Evolutionary conservation across 768 basidiomycete species (phyloP).

Genomic region (Pleurotus cornucopiae): DNA sequence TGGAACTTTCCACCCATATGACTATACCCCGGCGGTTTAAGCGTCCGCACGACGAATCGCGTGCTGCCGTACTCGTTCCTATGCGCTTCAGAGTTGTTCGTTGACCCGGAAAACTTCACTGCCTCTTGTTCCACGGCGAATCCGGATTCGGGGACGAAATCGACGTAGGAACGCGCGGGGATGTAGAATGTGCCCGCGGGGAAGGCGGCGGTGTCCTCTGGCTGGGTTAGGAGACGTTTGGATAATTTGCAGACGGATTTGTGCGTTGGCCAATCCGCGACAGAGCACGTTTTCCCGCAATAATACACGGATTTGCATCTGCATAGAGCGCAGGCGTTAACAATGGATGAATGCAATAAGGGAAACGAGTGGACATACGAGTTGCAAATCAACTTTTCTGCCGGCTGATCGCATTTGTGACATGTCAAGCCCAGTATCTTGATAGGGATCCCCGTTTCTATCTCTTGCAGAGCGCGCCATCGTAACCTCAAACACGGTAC

Average conservation of each 20-base stretch:
- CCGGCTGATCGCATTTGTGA: conserved; percentile 12
- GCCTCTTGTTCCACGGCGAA: conserved; percentile 18
- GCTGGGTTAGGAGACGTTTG: conserved; percentile 12
- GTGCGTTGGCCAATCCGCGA: conserved; percentile 14
- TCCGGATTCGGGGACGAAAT: conserved; percentile 15
- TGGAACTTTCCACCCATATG: conserved; percentile 4
- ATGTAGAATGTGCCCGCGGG: conserved; percentile 15
- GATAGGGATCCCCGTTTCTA: conserved; percentile 14
- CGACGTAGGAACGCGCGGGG: conserved; percentile 15
- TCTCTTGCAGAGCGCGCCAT: conserved; percentile 15
- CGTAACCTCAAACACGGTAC: conserved; percentile 16
- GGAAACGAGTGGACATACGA: conserved; percentile 10
- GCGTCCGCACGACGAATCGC: conserved; percentile 14
- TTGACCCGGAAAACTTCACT: conserved; percentile 14
- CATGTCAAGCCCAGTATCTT: conserved; percentile 6
- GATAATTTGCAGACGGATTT: conserved; percentile 16
- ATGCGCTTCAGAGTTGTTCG: conserved; percentile 10
- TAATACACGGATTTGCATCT: conserved; percentile 9
- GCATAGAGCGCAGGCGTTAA: background rate
- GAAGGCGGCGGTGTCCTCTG: conserved; percentile 7
- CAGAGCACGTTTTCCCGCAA: conserved; percentile 15
- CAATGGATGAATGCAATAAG: background rate
- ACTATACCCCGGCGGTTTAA: background rate
- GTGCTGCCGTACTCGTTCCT: conserved; percentile 17
- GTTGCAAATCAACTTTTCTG: conserved; percentile 12